Conservation (phyloP, 2,329 filamentous ascomycete genomes). For the Periconia digitata region DNA sequence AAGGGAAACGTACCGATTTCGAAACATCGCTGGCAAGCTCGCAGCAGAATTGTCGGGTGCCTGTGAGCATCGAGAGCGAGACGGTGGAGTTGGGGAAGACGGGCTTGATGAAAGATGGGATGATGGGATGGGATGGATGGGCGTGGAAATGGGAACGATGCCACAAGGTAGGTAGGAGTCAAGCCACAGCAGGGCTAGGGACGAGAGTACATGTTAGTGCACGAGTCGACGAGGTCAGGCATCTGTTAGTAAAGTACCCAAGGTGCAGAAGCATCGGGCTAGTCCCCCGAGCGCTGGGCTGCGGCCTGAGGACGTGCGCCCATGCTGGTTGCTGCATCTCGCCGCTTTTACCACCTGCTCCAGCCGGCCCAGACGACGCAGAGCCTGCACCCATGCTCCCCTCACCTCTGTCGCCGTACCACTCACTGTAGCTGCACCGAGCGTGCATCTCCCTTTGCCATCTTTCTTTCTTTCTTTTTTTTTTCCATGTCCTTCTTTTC, state of each 20-base stretch:
- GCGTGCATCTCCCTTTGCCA: too few species aligned
- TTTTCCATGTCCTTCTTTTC: too few species aligned
- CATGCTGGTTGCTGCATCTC: too few species aligned
- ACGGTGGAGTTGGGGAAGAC: conserved; percentile 24
- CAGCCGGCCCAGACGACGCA: too few species aligned
- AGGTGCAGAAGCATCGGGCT: too few species aligned
- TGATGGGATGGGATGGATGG: conserved; percentile 20
- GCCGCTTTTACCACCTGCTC: too few species aligned
- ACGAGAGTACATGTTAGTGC: conserved; percentile 9
- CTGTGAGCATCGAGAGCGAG: conserved; percentile 34
- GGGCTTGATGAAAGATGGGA: conserved; percentile 9
- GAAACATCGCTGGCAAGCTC: conserved; percentile 48
- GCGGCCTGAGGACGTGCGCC: conserved; percentile 21
- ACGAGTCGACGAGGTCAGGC: not conserved
- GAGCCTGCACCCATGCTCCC: too few species aligned
- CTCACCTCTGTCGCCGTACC: too few species aligned
- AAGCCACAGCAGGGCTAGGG: conserved; percentile 37
- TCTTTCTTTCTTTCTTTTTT: too few species aligned
- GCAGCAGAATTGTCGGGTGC: conserved; percentile 24
- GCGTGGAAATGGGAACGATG: conserved; percentile 39
- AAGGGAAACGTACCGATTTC: conserved; percentile 46
- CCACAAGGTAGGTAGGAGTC: conserved; percentile 31
- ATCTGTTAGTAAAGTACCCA: too few species aligned
- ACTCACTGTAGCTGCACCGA: too few species aligned
- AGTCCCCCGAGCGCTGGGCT: conserved; percentile 20